phyloP scores from a whole-genome alignment of 176 grass and related monocot genomes.

The Lolium perenne region DNA sequence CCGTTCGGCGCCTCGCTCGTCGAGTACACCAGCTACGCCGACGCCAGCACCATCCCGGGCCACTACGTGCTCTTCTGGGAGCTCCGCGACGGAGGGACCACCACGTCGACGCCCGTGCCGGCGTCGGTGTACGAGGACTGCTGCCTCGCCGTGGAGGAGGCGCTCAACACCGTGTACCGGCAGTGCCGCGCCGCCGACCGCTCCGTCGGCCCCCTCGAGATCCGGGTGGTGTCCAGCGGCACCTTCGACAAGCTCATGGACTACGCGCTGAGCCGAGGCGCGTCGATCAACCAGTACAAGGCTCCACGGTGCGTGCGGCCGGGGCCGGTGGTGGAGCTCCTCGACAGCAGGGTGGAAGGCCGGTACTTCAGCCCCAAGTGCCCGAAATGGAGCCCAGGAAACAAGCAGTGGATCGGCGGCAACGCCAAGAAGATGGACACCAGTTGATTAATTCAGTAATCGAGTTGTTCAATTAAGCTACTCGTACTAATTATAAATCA shows the following conservation, averaged over 20 bases:
- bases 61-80: constrained; percentile 92
- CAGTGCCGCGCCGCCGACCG: constrained; percentile 59
- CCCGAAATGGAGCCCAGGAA: constrained; percentile 55
- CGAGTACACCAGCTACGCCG: constrained; percentile 82
- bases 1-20: constrained; percentile 57
- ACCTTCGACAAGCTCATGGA: constrained; percentile 79
- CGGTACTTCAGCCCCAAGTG: constrained; percentile 54
- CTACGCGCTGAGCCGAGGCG: constrained; percentile 59
- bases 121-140: constrained; percentile 60
- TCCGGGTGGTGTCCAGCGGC: constrained; percentile 58
- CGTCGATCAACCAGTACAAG: constrained; percentile 84
- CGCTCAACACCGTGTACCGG: constrained; percentile 63
- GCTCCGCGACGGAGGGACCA: constrained; percentile 34
- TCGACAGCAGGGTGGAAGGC: constrained; percentile 47
- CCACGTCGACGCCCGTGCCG: constrained; percentile 28
- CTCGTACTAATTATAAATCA: not conserved
- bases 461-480: not conserved
- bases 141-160: constrained; percentile 71
- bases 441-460: not conserved
- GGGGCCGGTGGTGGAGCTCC: constrained; percentile 54
- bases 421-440: not conserved
- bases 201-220: constrained; percentile 72
- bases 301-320: constrained; percentile 68
- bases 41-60: constrained; percentile 47
- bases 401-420: constrained; percentile 40